Conservation (phyloP, 768 basidiomycete genomes). For the Boletus patriciae region DNA sequence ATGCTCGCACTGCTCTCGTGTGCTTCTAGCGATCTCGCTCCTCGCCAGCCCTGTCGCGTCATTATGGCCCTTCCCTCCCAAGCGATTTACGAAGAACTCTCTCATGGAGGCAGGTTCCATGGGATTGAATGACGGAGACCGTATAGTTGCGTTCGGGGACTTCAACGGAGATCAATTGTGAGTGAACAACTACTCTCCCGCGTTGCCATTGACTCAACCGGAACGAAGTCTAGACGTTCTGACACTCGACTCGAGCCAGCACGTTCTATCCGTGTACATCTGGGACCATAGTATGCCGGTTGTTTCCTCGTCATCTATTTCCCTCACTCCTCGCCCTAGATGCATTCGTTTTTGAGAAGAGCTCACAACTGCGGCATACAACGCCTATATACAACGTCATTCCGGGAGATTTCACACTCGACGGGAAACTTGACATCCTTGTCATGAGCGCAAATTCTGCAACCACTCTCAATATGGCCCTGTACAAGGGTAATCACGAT, state of each 20-base stretch:
- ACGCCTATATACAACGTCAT: conserved; percentile 73
- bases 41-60: conserved; percentile 28
- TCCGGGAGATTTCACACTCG: conserved; percentile 91
- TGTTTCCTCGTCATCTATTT: not conserved
- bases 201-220: not conserved
- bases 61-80: conserved; percentile 86
- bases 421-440: conserved; percentile 86
- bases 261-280: conserved; percentile 69
- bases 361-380: conserved; percentile 55
- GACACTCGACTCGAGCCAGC: conserved; percentile 71
- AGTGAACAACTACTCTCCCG: conserved; percentile 29
- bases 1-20: not conserved
- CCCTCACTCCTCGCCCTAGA: conserved; percentile 40
- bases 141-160: conserved; percentile 89
- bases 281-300: conserved; percentile 79
- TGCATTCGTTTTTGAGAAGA: conserved; percentile 53
- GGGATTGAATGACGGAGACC: conserved; percentile 69
- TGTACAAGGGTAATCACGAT: conserved; percentile 64
- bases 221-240: conserved; percentile 72
- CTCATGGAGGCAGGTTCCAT: conserved; percentile 78
- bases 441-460: conserved; percentile 70
- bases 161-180: conserved; percentile 96
- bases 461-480: conserved; percentile 58
- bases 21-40: conserved; percentile 18
- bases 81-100: conserved; percentile 79